Base-by-base conservation (phyloP, 2,329 filamentous ascomycete genomes). In the Karstenula rhodostoma region DNA sequence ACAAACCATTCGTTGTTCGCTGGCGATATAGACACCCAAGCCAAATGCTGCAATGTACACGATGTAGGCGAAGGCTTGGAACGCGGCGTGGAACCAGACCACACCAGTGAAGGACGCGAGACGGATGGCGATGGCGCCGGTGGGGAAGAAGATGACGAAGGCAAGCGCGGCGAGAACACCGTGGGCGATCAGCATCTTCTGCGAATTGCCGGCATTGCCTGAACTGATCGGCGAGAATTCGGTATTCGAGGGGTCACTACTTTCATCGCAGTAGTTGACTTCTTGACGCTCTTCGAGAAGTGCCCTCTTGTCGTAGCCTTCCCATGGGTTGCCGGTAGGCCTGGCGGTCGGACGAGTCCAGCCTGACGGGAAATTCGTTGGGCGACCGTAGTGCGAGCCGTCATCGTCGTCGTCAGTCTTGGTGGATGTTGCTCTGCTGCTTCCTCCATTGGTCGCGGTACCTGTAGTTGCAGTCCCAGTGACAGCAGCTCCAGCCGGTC, bases 1-100 rank as follows among this genome's bases (percentile, higher is more conserved):
- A 66, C 72, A 68, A 63, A 76, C 74, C 27, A 69, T 37, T 46
- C 72, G 63, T 23, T 80, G 64, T 15, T 79, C 70, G 0, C 68
- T 74, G 2, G 81, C 84, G 15, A 87, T 70, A 29, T 80, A 81
- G 44, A 87, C 73, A 4, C 86, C 86, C 0, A 87, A 67, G 2
- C 81, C 84, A 48, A 85, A 79, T 0, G 81, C 85, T 0, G 78
- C 79, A 55, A 84, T 79, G 57, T 78, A 82, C 35, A 85, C 61
- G 10, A 81, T 53, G 57, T 86, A 80, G 2, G 80, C 80, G 48
- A 85, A 71, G 2, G 82, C 56, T 65, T 88, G 85, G 44, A 84
- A 73, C 0, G 67, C 76, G 25, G 74, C 80, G 57, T 83, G 81
- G 23, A 82, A 67, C 79, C 79, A 81, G 17, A 81, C 60, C 3